Base-by-base conservation (phyloP, 441 rosid genomes). In the Corymbia citriodora region DNA sequence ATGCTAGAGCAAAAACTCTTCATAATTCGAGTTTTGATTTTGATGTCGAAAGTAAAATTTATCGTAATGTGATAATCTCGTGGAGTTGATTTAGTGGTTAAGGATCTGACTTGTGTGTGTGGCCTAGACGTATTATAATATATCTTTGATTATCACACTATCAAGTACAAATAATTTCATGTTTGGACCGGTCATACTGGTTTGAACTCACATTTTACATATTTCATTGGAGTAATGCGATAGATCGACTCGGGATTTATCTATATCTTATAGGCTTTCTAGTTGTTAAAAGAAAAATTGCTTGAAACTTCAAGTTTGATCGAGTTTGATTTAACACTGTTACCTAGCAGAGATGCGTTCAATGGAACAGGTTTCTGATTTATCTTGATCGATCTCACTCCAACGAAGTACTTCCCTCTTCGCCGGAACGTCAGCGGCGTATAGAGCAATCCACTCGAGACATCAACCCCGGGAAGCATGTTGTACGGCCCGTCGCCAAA, bases 401-500 rank as follows among this genome's bases (percentile, higher is more conserved):
- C 55, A 9, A 94, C 70, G 55, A 87, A 87, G 89, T 93, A 93
- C 81, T 93, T 92, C 59, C 93, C 94, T 65, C 65, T 79, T 27
- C 81, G 89, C 89, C 88, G 89, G 48, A 92, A 72, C 15, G 33
- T 89, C 57, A 93, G 33, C 16, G 92, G 93, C 17, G 93, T 72
- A 19, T 6, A 19, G 27, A 36, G 82, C 82, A 68, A 65, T n/a
- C 21, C 40, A 10, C 21, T 65, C 2, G 91, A 89, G 36, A 91
- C 59, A 7, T 92, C 92, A 11, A 88, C 23, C 14, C 89, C 92
- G 10, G 91, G 90, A 23, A 13, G 92, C 93, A 89, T 88, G 61
- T 45, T 81, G 48, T 81, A 91, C 15, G 93, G 95, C 12, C 88
- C 90, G 4, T 89, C 88, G 13, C 94, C 95, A 16, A 94, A 93